A percentile compares a stretch with the other conserved stretches of the same genome.
Conservation (phyloP, 1,139 yeast species). For the Yamadazyma dendronema region DNA sequence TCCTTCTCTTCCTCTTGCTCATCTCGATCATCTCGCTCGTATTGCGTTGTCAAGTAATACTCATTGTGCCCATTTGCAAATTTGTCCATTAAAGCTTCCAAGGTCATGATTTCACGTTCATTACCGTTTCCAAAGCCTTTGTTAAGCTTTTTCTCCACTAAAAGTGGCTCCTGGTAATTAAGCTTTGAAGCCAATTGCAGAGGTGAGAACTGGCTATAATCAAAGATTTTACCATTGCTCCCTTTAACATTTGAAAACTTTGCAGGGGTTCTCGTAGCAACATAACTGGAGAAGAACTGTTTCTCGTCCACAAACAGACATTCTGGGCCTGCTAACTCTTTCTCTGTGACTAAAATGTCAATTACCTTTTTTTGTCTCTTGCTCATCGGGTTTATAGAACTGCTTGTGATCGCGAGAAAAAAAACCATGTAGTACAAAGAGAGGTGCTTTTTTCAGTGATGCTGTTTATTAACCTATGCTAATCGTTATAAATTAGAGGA, state of each 20-base stretch:
- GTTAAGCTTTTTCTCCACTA: conserved; percentile 53
- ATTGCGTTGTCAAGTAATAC: conserved; percentile 68
- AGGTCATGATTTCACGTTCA: conserved; percentile 46
- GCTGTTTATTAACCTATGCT: conserved; percentile 5
- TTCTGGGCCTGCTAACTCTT: background rate
- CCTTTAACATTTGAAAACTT: conserved; percentile 23
- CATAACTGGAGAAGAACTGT: conserved; percentile 27
- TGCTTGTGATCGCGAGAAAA: too few species aligned
- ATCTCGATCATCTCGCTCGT: conserved; percentile 31
- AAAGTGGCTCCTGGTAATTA: conserved; percentile 33
- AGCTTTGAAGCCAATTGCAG: conserved; percentile 33
- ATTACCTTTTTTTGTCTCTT: conserved; percentile 14
- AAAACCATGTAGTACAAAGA: background rate
- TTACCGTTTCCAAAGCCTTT: conserved; percentile 71
- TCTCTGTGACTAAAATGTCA: conserved; percentile 4
- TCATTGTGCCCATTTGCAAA: conserved; percentile 35
- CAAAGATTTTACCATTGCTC: conserved; percentile 17
- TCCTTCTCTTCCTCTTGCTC: conserved; percentile 13
- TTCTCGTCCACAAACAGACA: background rate
- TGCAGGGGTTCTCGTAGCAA: conserved; percentile 37
- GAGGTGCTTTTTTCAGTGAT: too few species aligned
- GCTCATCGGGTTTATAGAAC: conserved; percentile 1
- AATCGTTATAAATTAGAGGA: conserved; percentile 15
- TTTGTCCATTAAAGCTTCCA: conserved; percentile 44
- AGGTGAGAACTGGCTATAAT: conserved; percentile 29